These are phyloP conservation scores for Plantago elongata DNA, from an alignment of 257 asterid species.

Conservation along the genomic window DNA sequence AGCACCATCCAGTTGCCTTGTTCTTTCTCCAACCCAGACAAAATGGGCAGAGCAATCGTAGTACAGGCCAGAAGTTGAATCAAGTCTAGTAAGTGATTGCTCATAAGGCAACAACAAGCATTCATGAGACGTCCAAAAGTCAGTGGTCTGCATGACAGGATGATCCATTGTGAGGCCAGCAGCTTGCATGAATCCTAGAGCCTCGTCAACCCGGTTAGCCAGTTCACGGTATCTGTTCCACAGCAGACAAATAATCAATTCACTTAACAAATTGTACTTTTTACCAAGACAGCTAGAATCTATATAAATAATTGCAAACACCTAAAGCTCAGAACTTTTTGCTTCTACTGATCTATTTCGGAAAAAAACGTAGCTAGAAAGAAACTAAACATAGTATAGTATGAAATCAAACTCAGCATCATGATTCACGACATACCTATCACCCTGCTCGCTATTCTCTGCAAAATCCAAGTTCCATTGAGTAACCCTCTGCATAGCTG, in stretches of 20 bases:
- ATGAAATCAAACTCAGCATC: no score
- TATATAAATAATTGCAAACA: no score
- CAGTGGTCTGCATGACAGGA: conserved; percentile 65
- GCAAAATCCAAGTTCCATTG: conserved; percentile 87
- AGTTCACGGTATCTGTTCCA: conserved; percentile 63
- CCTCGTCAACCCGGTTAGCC: conserved; percentile 74
- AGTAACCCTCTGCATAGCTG: conserved; percentile 78
- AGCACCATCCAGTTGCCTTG: conserved; percentile 77
- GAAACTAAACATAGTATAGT: no score
- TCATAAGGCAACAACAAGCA: conserved; percentile 78
- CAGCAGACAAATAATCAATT: conserved; percentile 7
- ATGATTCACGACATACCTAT: conserved; percentile 38
- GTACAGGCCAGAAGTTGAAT: conserved; percentile 70
- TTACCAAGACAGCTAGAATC: no score
- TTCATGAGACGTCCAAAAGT: conserved; percentile 84
- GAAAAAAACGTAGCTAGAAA: no score
- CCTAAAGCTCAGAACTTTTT: no score
- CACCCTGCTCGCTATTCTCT: conserved; percentile 83
- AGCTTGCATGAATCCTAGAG: conserved; percentile 78
- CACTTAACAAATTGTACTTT: neutral
- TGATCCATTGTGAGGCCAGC: conserved; percentile 75
- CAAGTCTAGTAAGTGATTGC: conserved; percentile 69
- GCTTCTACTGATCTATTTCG: no score
- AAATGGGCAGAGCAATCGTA: conserved; percentile 81
- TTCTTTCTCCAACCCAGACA: conserved; percentile 79